Base-by-base conservation (phyloP, 1,284 basidiomycete species). In the Ganoderma lucidum region DNA sequence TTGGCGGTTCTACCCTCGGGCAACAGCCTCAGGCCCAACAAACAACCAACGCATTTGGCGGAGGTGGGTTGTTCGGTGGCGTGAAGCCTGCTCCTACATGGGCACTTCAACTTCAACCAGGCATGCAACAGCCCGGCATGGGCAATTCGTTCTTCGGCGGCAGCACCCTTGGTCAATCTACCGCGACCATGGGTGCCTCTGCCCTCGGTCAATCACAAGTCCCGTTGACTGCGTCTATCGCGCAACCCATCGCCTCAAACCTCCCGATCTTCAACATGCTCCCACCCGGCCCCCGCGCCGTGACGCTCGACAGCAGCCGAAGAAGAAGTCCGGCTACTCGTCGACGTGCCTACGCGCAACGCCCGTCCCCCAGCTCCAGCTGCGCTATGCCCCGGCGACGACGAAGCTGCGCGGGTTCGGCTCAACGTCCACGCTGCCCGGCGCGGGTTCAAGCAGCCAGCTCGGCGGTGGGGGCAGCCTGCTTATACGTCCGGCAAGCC, bases 161-260 rank as follows among this genome's bases (percentile, higher is more conserved):
- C 42, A 83, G 79, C 62, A 78, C 80, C 10, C 69, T 82, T 2
- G 78, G 79, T 14, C 72, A 72, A 17, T 79, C 81, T 3, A 76
- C 69, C 12, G 74, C 70, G 59, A 72, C 80, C 17, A 80, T 88
- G 44, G 83, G 82, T 64, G 79, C 81, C 12, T 83, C 87, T 37
- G 77, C 79, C 0, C 77, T 78, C 23, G 79, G 80, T 66, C 80
- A 81, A 59, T 80, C 83, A 32, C 87, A 89, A 77, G 86, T 87
- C 15, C 83, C 85, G 0, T 83, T 97, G 66, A 93, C 90, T 15
- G 93, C 95, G 0, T 96, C 95, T 12, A 94, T 99, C 76, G 92
- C 93, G 61, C 92, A 96, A 78, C 96, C 97, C 0, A 96, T 99
- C 78, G 94, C 93, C 55, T 87, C 90, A 69, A 96, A 95, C 77